Percentiles rank a stretch among this genome's conserved stretches.
Conservation (phyloP, 805 yeast genomes). For the Candida xyloterini region DNA sequence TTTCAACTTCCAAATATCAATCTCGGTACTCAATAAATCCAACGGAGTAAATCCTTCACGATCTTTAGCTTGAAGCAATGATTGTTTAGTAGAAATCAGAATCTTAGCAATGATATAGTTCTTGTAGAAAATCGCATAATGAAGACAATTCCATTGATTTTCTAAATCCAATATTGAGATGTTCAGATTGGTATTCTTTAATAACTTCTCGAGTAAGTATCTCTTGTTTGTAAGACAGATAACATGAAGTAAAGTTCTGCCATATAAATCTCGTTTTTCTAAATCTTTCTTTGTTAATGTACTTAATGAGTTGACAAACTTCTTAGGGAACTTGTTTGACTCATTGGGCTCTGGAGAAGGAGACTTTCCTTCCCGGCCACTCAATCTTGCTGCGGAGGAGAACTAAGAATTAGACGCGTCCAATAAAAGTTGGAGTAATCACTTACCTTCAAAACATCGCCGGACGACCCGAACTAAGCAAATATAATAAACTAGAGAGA, state of each 20-base stretch:
- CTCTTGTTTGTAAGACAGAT: conserved; percentile 48
- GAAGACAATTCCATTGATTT: conserved; percentile 80
- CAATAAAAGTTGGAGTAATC: not conserved
- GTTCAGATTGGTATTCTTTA: conserved; percentile 48
- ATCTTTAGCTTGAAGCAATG: conserved; percentile 57
- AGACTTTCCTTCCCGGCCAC: conserved; percentile 10
- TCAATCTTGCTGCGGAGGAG: conserved; percentile 16
- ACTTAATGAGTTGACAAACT: conserved; percentile 19
- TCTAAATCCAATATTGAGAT: conserved; percentile 57
- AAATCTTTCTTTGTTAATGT: conserved; percentile 38
- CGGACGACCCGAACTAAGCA: conserved; percentile 2
- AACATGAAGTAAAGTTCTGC: conserved; percentile 58
- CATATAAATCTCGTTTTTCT: conserved; percentile 61
- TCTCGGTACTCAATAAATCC: conserved; percentile 50
- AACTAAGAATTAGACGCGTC: conserved; percentile 11
- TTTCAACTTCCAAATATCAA: conserved; percentile 41
- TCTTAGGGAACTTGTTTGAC: conserved; percentile 13
- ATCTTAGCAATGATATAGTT: conserved; percentile 52
- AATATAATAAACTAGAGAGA: not conserved
- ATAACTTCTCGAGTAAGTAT: conserved; percentile 43
- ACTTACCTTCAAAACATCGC: conserved; percentile 27
- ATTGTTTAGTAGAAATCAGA: conserved; percentile 29
- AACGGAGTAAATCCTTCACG: conserved; percentile 70
- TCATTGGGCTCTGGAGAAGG: conserved; percentile 11
- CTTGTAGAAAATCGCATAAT: conserved; percentile 60